Percentiles rank a stretch among this genome's conserved stretches.
Conservation (phyloP, 2,329 filamentous ascomycete genomes). For the Pyricularia sp. region DNA sequence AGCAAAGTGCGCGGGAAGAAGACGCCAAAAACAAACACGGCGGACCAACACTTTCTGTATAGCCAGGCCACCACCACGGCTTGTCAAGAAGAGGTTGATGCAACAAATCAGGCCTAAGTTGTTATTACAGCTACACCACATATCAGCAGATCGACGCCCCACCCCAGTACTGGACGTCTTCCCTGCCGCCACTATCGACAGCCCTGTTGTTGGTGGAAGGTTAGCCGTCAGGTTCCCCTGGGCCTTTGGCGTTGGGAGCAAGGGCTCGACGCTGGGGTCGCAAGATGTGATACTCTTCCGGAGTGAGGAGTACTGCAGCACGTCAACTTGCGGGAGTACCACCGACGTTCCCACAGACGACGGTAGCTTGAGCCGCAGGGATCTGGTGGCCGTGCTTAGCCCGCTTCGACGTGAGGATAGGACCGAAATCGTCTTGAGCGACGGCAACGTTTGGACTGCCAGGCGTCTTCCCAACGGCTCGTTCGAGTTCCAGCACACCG, state of each 20-base stretch:
- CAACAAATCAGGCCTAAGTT: slow-evolving; percentile 59
- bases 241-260: slow-evolving; percentile 53
- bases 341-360: slow-evolving; percentile 20
- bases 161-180: slow-evolving; percentile 65
- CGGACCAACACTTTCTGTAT: slow-evolving; percentile 56
- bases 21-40: slow-evolving; percentile 21
- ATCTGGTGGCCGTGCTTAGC: slow-evolving; percentile 61
- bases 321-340: slow-evolving; percentile 20
- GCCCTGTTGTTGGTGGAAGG: slow-evolving; percentile 28
- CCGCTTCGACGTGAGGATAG: slow-evolving; percentile 44
- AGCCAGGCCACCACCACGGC: slow-evolving; percentile 55
- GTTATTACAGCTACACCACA: slow-evolving; percentile 61
- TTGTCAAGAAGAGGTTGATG: slow-evolving; percentile 54
- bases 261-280: slow-evolving; percentile 50
- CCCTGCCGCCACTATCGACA: slow-evolving; percentile 51
- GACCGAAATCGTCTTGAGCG: slow-evolving; percentile 57
- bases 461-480: slow-evolving; percentile 43
- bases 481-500: slow-evolving; percentile 56
- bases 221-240: slow-evolving; percentile 53
- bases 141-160: slow-evolving; percentile 51
- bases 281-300: slow-evolving; percentile 64
- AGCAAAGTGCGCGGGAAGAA: background rate
- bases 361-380: slow-evolving; percentile 28
- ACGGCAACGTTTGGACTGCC: slow-evolving; percentile 51
- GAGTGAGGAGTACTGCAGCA: slow-evolving; percentile 54